Evolutionary conservation across 2,329 filamentous ascomycete genomes (phyloP), one percentile per base, ranked within the genome.

Genomic region (Neonectria magnoliae): DNA sequence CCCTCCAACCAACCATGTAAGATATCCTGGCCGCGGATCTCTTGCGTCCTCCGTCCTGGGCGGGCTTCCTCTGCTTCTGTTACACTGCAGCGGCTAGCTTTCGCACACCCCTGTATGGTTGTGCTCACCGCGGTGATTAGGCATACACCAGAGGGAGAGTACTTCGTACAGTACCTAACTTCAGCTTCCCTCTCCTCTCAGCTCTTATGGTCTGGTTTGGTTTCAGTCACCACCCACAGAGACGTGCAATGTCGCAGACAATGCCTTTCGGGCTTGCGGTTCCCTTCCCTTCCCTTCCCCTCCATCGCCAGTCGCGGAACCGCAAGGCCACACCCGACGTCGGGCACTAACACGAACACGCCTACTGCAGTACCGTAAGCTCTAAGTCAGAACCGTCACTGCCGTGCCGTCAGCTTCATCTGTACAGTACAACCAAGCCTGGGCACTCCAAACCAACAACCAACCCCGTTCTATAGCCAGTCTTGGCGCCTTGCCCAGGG

Each of bases 1-100:
- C 29, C 9, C 20, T 38, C 20, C 29, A 25, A 25, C 29, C 50
- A 22, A 54, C 56, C 53, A 60, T 71, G 67, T 63, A 71, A 62
- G 33, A 62, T 62, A 73, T 71, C 71, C 71, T 54, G 65, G 67
- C 45, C 64, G 71, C 60, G 67, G 71, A 73, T 73, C 71, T 71
- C 50, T 60, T 70, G 60, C 59, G 22, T 3, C 36, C 25, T 55
- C 10, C 36, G 36, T n/a, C 13, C 36, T 16, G 7, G 14, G n/a
- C 13, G 36, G 14, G 16, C 48, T 51, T 51, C 48, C 29, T n/a
- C 27, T 51, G 45, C 48, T 62, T 70, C 64, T 67, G 70, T 71
- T 71, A 62, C 70, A 73, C 58, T 42, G 70, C 63, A 70, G 60
- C 51, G 52, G 54, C 47, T 50, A 50, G 16, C 47, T 33, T 33